Evolutionary conservation across 1,284 basidiomycete species (phyloP).

Genomic region (Ustilago nuda): DNA sequence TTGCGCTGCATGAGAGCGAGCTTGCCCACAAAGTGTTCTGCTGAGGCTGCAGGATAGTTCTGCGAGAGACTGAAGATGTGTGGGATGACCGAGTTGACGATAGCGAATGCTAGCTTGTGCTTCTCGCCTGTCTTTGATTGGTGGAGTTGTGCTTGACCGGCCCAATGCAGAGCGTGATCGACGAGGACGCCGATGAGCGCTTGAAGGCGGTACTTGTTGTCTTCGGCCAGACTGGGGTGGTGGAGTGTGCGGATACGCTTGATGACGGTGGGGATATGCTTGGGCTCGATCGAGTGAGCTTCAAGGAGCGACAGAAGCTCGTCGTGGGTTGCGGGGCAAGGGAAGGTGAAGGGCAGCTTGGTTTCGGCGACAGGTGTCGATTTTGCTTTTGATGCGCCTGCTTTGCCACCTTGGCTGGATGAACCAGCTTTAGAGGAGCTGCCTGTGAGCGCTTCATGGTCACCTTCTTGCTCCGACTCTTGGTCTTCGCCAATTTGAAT

Average conservation of each 20-base stretch:
- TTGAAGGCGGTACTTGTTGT: constrained; percentile 84
- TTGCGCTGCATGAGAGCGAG: constrained; percentile 94
- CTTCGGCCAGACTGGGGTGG: constrained; percentile 87
- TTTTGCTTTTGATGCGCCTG: constrained; percentile 8
- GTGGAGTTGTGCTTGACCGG: constrained; percentile 37
- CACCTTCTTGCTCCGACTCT: constrained; percentile 54
- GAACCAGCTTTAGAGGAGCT: constrained; percentile 11
- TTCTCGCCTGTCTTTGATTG: constrained; percentile 67
- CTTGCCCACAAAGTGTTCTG: constrained; percentile 84
- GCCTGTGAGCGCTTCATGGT: constrained; percentile 41
- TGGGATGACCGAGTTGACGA: constrained; percentile 80
- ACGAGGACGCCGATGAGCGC: constrained; percentile 82
- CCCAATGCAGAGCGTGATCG: constrained; percentile 83
- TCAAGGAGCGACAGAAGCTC: constrained; percentile 87
- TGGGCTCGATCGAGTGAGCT: constrained; percentile 71
- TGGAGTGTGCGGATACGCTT: constrained; percentile 91
- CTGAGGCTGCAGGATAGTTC: constrained; percentile 83
- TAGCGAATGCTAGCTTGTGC: constrained; percentile 74
- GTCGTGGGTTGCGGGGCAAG: constrained; percentile 85
- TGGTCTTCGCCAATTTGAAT: constrained; percentile 60
- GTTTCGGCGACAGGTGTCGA: constrained; percentile 23
- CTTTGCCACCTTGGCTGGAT: constrained; percentile 19
- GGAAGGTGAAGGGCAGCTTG: constrained; percentile 85
- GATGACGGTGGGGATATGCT: constrained; percentile 82
- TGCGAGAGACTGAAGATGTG: constrained; percentile 84